Conservation (phyloP, 129 eudicot genomes). For the Chrysanthemum seticuspe region DNA sequence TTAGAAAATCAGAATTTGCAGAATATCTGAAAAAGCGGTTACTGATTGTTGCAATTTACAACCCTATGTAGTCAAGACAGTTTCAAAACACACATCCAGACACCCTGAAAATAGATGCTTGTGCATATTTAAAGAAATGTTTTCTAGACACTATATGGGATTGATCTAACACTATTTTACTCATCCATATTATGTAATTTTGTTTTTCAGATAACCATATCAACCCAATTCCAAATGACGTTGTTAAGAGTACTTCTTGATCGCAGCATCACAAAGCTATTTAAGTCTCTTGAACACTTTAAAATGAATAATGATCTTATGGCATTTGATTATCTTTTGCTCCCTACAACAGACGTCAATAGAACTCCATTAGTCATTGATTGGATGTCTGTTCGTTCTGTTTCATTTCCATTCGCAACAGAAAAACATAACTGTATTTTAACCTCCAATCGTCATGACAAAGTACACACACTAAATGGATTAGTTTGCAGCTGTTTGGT, state of each 20-base stretch:
- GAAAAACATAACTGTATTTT: constrained; percentile 18
- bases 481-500: constrained; percentile 47
- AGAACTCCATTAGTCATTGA: constrained; percentile 31
- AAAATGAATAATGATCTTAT: background rate
- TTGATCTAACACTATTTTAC: background rate
- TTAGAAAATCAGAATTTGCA: no score
- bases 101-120: no score
- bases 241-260: constrained; percentile 52
- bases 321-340: constrained; percentile 60
- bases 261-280: constrained; percentile 33
- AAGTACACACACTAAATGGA: constrained; percentile 47
- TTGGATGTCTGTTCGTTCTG: constrained; percentile 58
- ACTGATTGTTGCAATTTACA: no score
- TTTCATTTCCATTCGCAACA: constrained; percentile 9
- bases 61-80: no score
- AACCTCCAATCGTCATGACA: constrained; percentile 5
- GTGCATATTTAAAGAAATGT: background rate
- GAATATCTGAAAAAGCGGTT: no score
- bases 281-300: constrained; percentile 20
- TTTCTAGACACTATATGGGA: background rate
- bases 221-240: constrained; percentile 26
- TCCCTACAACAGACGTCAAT: constrained; percentile 41
- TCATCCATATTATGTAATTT: background rate
- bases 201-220: constrained; percentile 17
- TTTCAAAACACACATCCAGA: no score